Base-by-base conservation (phyloP, 768 basidiomycete species). In the Lactarius evosmus region DNA sequence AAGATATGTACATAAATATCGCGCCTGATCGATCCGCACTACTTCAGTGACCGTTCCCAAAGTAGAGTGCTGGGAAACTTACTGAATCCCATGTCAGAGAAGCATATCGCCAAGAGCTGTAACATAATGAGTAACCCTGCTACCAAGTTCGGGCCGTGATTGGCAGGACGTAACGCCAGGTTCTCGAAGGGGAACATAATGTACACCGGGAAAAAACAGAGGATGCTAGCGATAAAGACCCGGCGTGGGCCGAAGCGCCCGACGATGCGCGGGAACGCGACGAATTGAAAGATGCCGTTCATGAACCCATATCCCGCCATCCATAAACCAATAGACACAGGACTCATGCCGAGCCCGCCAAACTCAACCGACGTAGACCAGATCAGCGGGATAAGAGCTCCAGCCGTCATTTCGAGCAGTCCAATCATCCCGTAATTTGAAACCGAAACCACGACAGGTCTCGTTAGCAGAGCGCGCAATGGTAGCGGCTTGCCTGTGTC, bases 1-100 rank as follows among this genome's bases (percentile, higher is more conserved):
- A 82, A 6, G 82, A 79, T 61, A 91, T 83, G 66, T 84, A 87
- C 61, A 90, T 87, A 72, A 88, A 88, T 22, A 89, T 73, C 52
- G 86, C 82, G 27, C 86, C 88, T 88, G 57, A 16, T 30, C 3
- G 4, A 54, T 22, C 82, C 12, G 9, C 7, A 34, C n/a, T 1
- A 3, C 27, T 4, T 41, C 32, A 58, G 22, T 30, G 40, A 53
- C 44, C 4, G 4, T 29, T 27, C 7, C 12, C 27, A 12, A 7
- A 29, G 34, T 22, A 32, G 2, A 29, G 17, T 27, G 7, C 32
- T 14, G 5, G 12, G 51, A 6, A n/a, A 63, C 62, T 54, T 36
- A 64, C 63, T 64, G 58, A 64, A 64, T 4, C 63, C 63, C 63
- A 64, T 64, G 46, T 60, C 63, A 5, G 53, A 33, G 17, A 64